Percentiles rank a stretch among this genome's conserved stretches.
Evolutionary conservation across 768 basidiomycete species (phyloP).

Genomic region (Leucocoprinus leucothites): DNA sequence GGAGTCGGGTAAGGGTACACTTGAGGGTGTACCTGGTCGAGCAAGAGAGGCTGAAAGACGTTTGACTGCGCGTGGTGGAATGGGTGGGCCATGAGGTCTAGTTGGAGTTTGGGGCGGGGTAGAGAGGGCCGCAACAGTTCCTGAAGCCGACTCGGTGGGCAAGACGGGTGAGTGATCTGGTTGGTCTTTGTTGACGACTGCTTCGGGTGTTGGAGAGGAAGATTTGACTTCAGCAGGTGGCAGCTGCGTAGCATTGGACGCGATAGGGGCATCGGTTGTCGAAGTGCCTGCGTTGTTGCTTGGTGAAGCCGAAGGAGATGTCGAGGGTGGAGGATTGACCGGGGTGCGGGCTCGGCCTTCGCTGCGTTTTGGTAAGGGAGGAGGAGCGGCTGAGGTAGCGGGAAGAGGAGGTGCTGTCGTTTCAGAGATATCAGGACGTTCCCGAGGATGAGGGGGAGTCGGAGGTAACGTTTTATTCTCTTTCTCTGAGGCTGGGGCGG

Average conservation of each 20-base stretch:
- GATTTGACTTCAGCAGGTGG: too few relatives aligned
- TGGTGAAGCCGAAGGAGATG: not conserved
- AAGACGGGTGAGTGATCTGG: too few relatives aligned
- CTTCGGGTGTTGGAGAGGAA: not conserved
- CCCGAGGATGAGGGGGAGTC: slow-evolving; percentile 12
- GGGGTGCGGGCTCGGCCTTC: slow-evolving; percentile 29
- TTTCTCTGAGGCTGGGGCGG: slow-evolving; percentile 9
- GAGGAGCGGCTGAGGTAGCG: slow-evolving; percentile 26
- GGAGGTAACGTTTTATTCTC: slow-evolving; percentile 14
- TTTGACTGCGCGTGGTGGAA: slow-evolving; percentile 7
- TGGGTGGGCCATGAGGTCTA: slow-evolving; percentile 9
- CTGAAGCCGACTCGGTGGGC: not conserved
- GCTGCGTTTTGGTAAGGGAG: slow-evolving; percentile 51
- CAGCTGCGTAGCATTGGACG: not conserved
- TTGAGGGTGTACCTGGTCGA: slow-evolving; percentile 29
- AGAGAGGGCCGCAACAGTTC: not conserved
- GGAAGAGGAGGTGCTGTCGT: not conserved
- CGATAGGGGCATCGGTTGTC: slow-evolving; percentile 1
- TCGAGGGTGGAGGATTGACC: slow-evolving; percentile 11
- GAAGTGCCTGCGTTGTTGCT: not conserved
- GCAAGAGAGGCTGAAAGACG: slow-evolving; percentile 12
- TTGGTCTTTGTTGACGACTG: too few relatives aligned
- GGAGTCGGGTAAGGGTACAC: slow-evolving; percentile 40
- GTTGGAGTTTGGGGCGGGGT: slow-evolving; percentile 11
- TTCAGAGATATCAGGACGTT: not conserved